These are phyloP conservation scores for Sutorius eximius DNA, from an alignment of 1,284 basidiomycete genomes.

Conservation along the genomic window DNA sequence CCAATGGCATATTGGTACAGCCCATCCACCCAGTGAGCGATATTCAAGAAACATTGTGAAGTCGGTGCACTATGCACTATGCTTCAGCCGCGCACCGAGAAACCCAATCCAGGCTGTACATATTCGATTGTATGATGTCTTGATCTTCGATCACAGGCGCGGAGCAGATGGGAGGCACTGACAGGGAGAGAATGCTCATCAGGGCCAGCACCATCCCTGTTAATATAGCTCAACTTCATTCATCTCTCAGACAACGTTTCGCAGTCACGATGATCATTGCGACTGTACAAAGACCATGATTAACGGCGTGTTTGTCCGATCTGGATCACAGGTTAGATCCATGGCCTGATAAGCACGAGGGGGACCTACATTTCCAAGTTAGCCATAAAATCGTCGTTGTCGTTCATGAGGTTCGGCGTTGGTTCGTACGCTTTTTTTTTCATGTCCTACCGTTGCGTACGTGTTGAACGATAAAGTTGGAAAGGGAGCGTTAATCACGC, in stretches of 20 bases:
- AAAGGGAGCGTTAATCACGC: neutral
- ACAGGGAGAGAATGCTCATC: constrained; percentile 10
- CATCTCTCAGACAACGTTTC: neutral
- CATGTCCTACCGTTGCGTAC: constrained; percentile 3
- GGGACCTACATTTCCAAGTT: constrained; percentile 11
- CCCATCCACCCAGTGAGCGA: constrained; percentile 1
- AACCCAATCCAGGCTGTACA: constrained; percentile 5
- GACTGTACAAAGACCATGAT: no score
- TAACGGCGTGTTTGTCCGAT: no score
- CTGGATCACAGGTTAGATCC: no score
- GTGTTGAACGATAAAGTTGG: constrained; percentile 16
- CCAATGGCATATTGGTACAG: constrained; percentile 11
- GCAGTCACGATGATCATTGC: constrained; percentile 9
- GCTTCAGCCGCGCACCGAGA: constrained; percentile 6
- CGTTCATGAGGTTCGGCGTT: constrained; percentile 2
- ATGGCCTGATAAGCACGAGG: neutral
- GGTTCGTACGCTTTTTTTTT: constrained; percentile 9
- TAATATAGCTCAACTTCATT: constrained; percentile 8
- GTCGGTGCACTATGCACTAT: neutral
- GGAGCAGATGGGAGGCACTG: neutral
- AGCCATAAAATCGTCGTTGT: constrained; percentile 1
- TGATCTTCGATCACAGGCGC: neutral
- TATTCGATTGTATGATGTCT: neutral
- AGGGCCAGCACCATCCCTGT: constrained; percentile 2
- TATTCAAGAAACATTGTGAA: neutral